These are phyloP conservation scores for Penicillium polonicum DNA, from an alignment of 2,329 filamentous ascomycete genomes.

Conservation along the genomic window DNA sequence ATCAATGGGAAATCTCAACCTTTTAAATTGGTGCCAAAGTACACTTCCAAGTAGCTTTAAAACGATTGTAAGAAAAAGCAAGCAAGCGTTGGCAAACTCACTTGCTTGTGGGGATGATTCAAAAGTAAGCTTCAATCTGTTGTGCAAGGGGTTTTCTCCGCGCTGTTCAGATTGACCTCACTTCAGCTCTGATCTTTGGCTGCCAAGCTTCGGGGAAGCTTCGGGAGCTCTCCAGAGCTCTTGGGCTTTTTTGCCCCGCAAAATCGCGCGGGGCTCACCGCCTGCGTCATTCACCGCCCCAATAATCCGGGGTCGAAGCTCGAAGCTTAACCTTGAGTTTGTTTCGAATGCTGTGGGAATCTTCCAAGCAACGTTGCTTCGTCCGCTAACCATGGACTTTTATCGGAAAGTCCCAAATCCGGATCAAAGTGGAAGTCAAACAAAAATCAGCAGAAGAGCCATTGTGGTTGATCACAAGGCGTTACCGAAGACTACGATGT, in stretches of 20 bases:
- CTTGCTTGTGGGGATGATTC: neutral
- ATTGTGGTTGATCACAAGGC: neutral
- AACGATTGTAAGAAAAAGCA: neutral
- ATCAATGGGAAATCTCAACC: conserved; percentile 31
- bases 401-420: accelerated
- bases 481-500: neutral
- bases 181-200: neutral
- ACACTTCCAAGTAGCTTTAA: neutral
- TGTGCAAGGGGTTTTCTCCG: neutral
- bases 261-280: conserved; percentile 1
- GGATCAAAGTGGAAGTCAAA: neutral
- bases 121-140: neutral
- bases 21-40: conserved; percentile 9
- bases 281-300: conserved; percentile 12
- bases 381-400: neutral
- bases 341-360: neutral
- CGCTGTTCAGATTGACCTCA: neutral
- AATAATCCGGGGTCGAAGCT: conserved; percentile 7
- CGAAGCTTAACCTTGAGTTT: conserved; percentile 5
- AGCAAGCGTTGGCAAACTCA: neutral
- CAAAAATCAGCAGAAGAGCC: neutral
- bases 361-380: neutral
- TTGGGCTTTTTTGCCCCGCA: conserved; percentile 6
- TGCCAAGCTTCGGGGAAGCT: conserved; percentile 1
- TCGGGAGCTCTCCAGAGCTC: neutral